Percentiles rank a stretch among this genome's conserved stretches.
Conservation (phyloP, 768 basidiomycete genomes). For the Leccinum fibrillosum region DNA sequence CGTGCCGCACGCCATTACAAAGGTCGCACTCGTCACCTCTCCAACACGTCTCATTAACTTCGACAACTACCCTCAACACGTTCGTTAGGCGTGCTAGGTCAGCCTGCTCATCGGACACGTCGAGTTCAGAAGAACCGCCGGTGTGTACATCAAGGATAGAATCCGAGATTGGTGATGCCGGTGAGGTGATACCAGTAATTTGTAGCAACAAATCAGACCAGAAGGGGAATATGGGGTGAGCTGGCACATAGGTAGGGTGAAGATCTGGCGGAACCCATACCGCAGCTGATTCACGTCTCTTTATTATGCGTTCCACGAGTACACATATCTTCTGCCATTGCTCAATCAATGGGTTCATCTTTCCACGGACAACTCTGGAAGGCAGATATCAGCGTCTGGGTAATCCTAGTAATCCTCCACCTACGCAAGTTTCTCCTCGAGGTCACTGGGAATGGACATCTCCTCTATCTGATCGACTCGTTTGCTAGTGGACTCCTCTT, state of each 20-base stretch:
- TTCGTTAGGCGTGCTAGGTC: constrained; percentile 83
- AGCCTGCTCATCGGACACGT: constrained; percentile 52
- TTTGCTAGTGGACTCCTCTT: constrained; percentile 84
- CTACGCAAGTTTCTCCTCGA: constrained; percentile 85
- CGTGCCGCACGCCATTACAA: constrained; percentile 71
- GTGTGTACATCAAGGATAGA: constrained; percentile 10
- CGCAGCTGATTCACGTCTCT: constrained; percentile 88
- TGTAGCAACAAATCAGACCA: constrained; percentile 34
- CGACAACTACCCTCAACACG: constrained; percentile 71
- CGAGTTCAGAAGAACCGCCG: constrained; percentile 19
- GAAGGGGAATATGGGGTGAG: constrained; percentile 67
- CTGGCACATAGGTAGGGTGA: constrained; percentile 59
- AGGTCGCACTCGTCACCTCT: constrained; percentile 79
- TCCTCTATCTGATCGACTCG: constrained; percentile 80
- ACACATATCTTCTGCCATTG: constrained; percentile 91
- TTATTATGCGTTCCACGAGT: constrained; percentile 82
- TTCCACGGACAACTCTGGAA: constrained; percentile 67
- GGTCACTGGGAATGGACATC: constrained; percentile 89
- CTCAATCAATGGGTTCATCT: constrained; percentile 75
- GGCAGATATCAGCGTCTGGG: constrained; percentile 1
- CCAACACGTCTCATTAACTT: constrained; percentile 81
- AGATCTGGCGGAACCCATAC: constrained; percentile 68
- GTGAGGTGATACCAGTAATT: constrained; percentile 31
- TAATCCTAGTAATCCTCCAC: constrained; percentile 15
- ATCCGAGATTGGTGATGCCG: constrained; percentile 13